phyloP scores from a whole-genome alignment of 305 asterid species.

The Fraxinus greggii region DNA sequence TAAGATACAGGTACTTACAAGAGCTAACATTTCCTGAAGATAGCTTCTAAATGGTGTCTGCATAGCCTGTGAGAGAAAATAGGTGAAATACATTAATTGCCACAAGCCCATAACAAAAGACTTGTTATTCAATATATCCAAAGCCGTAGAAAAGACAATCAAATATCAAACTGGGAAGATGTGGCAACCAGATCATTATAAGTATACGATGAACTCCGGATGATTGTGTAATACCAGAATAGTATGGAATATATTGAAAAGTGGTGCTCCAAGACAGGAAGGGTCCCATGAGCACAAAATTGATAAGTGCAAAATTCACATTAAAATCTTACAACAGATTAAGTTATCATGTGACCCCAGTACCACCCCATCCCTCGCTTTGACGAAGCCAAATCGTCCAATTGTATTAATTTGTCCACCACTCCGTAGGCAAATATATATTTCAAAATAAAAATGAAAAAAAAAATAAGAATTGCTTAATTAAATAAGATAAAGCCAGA shows the following conservation, averaged over 20 bases:
- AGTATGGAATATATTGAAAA: not conserved
- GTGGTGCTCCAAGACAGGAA: not conserved
- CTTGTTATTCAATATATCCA: not conserved
- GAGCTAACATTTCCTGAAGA: constrained; percentile 81
- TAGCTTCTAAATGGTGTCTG: constrained; percentile 83
- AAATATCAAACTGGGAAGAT: not conserved
- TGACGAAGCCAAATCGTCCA: too few relatives aligned
- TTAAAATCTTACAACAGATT: not conserved
- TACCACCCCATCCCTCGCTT: too few relatives aligned
- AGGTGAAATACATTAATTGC: not conserved
- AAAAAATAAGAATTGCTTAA: too few relatives aligned
- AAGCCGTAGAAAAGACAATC: not conserved
- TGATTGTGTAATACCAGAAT: not conserved
- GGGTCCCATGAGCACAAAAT: not conserved
- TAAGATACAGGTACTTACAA: constrained; percentile 46
- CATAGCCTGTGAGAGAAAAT: constrained; percentile 50
- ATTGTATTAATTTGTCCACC: too few relatives aligned
- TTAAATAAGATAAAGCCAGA: too few relatives aligned
- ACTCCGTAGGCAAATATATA: too few relatives aligned
- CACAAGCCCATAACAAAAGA: not conserved
- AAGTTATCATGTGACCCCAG: not conserved
- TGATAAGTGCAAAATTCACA: not conserved
- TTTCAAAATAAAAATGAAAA: too few relatives aligned
- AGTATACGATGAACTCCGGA: not conserved
- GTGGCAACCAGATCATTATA: not conserved